Conservation (phyloP, 352 stramenopile species). For the Phytophthora chlamydospora region DNA sequence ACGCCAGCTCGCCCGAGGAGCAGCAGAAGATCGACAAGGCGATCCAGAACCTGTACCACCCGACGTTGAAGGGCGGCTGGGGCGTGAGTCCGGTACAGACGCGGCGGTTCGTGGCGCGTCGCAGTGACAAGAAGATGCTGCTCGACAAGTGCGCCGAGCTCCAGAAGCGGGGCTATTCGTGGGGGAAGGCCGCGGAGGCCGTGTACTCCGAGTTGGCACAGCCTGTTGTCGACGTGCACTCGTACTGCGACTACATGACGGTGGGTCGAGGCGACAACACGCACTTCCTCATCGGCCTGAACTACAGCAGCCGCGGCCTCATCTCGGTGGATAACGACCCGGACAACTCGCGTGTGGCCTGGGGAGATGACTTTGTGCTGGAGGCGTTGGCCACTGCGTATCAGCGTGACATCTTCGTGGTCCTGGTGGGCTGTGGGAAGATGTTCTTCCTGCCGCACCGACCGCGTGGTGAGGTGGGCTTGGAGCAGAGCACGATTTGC, state of each 20-base stretch:
- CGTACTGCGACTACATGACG: constrained; percentile 89
- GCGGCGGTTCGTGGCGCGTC: constrained; percentile 72
- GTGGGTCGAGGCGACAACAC: constrained; percentile 77
- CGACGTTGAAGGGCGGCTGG: constrained; percentile 81
- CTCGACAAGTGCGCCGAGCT: constrained; percentile 80
- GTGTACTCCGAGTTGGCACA: constrained; percentile 80
- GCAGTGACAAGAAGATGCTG: constrained; percentile 74
- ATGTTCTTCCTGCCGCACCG: constrained; percentile 90
- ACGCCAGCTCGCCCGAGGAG: constrained; percentile 57
- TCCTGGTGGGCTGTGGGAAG: constrained; percentile 86
- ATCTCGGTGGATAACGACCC: constrained; percentile 86
- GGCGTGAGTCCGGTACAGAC: constrained; percentile 85
- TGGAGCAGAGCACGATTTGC: constrained; percentile 51
- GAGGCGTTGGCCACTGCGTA: constrained; percentile 87
- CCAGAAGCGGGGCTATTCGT: constrained; percentile 81
- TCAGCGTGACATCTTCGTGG: constrained; percentile 89
- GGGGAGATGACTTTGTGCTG: constrained; percentile 87
- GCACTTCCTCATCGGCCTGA: constrained; percentile 82
- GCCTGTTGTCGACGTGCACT: constrained; percentile 70
- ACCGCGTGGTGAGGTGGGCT: constrained; percentile 49
- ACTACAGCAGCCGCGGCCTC: constrained; percentile 78
- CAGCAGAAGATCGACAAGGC: constrained; percentile 82
- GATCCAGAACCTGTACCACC: constrained; percentile 89
- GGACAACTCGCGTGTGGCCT: constrained; percentile 81
- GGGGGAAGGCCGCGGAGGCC: constrained; percentile 73